Evolutionary conservation across 306 rosid genomes (phyloP).

Genomic region (Cotoneaster glaucophyllus): DNA sequence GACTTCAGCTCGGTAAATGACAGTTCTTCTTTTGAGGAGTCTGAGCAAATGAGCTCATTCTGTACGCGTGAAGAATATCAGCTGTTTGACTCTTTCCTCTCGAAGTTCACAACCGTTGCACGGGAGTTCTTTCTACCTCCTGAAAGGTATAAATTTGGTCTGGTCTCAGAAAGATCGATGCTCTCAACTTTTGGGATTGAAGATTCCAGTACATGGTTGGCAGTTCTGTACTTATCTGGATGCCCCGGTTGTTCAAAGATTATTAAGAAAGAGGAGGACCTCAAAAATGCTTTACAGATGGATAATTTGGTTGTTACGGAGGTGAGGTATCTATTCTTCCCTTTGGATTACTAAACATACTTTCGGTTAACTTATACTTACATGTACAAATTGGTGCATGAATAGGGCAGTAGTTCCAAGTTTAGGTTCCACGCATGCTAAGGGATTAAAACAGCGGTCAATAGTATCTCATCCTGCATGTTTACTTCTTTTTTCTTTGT

Average conservation of each 20-base stretch:
- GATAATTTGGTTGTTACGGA: constrained; percentile 51
- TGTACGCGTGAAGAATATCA: constrained; percentile 56
- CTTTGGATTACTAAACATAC: background rate
- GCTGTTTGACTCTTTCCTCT: constrained; percentile 61
- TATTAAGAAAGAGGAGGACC: constrained; percentile 63
- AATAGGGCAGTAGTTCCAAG: background rate
- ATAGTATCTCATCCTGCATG: background rate
- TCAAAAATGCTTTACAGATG: constrained; percentile 40
- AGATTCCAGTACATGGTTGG: constrained; percentile 76
- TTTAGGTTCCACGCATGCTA: background rate
- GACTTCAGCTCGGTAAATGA: constrained; percentile 45
- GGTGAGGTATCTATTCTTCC: constrained; percentile 35
- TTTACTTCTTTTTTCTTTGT: background rate
- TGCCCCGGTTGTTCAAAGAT: constrained; percentile 66
- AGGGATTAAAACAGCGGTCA: background rate
- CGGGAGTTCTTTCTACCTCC: constrained; percentile 71
- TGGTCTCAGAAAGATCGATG: constrained; percentile 64
- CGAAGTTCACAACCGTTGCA: constrained; percentile 54
- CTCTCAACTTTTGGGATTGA: constrained; percentile 71
- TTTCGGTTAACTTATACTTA: too few species aligned
- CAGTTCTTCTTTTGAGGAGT: constrained; percentile 26
- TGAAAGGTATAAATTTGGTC: constrained; percentile 61
- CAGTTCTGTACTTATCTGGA: constrained; percentile 49
- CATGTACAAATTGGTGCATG: background rate
- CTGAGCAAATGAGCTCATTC: constrained; percentile 30